Percentiles rank a stretch among this genome's conserved stretches.
Conservation (phyloP, 2,329 filamentous ascomycete species). For the Hirsutella minnesotensis region DNA sequence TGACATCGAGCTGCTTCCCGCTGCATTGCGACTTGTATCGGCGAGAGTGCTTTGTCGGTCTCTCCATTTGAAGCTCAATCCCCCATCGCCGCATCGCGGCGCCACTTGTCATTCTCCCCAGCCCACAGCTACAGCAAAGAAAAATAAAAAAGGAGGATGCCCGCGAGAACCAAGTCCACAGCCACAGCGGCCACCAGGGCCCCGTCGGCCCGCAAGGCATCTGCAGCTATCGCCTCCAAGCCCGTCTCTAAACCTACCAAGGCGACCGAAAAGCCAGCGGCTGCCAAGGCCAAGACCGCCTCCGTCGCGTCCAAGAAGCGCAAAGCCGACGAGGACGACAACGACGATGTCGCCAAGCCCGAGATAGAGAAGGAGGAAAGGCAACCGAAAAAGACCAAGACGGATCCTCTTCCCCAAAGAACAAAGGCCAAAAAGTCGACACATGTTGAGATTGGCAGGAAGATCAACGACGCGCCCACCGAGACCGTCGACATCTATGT, state of each 20-base stretch:
- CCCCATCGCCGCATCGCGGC: no score
- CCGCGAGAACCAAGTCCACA: slow-evolving; percentile 17
- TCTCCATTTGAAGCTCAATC: no score
- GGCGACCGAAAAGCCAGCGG: slow-evolving; percentile 12
- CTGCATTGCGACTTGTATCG: no score
- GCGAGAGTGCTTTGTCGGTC: no score
- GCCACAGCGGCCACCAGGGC: slow-evolving; percentile 14
- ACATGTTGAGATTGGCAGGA: slow-evolving; percentile 1
- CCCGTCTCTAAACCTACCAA: slow-evolving; percentile 18
- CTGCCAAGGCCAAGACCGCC: slow-evolving; percentile 9
- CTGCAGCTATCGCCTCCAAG: slow-evolving; percentile 11
- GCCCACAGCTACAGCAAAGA: neutral
- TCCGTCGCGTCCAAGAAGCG: slow-evolving; percentile 4
- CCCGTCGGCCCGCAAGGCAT: slow-evolving; percentile 13
- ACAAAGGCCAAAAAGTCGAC: slow-evolving; percentile 3
- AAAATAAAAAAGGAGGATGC: slow-evolving; percentile 13
- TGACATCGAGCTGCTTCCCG: no score
- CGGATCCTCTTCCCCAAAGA: slow-evolving; percentile 10
- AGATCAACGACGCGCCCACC: slow-evolving; percentile 31
- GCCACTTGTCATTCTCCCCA: neutral
- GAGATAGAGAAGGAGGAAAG: slow-evolving; percentile 7
- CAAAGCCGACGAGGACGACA: slow-evolving; percentile 3
- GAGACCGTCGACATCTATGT: slow-evolving; percentile 62
- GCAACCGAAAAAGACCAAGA: slow-evolving; percentile 50
- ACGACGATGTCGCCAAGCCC: slow-evolving; percentile 5